Conservation (phyloP, 768 basidiomycete species). For the Xerocomellus chrysenteron region DNA sequence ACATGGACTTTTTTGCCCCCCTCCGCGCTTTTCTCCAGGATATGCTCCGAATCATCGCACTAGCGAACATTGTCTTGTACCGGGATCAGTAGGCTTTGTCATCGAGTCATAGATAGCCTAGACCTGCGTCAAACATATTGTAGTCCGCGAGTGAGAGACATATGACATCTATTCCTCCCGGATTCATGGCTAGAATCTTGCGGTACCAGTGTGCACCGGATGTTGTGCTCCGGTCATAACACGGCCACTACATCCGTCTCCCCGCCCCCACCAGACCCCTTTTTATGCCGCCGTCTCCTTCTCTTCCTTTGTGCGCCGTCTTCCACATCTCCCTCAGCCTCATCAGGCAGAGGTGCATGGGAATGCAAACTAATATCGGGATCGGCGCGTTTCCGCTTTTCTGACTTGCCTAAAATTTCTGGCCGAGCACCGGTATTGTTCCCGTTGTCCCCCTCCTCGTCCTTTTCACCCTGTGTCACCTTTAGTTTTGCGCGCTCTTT, state of each 20-base stretch:
- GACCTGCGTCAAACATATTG: neutral
- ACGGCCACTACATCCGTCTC: neutral
- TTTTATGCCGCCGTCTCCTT: slow-evolving; percentile 44
- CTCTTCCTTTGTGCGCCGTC: slow-evolving; percentile 32
- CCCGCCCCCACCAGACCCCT: slow-evolving; percentile 19
- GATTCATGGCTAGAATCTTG: neutral
- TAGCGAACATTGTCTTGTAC: neutral
- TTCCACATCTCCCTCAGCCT: slow-evolving; percentile 6
- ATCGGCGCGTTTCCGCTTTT: slow-evolving; percentile 19
- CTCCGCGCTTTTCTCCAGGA: no score
- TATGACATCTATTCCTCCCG: neutral
- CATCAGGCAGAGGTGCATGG: slow-evolving; percentile 11
- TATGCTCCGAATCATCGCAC: neutral
- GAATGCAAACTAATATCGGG: slow-evolving; percentile 2
- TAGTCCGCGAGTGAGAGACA: no score
- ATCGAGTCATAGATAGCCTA: no score
- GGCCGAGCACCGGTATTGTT: neutral
- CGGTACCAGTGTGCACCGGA: neutral
- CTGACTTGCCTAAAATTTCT: neutral
- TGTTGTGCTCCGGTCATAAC: neutral
- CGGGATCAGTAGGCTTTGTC: neutral
- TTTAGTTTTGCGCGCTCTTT: slow-evolving; percentile 63
- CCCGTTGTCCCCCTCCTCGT: slow-evolving; percentile 1
- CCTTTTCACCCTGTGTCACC: slow-evolving; percentile 22
- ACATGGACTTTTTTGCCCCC: neutral